Evolutionary conservation across 169 alveolate genomes (phyloP).

Genomic region (Cryptosporidium ryanae): DNA sequence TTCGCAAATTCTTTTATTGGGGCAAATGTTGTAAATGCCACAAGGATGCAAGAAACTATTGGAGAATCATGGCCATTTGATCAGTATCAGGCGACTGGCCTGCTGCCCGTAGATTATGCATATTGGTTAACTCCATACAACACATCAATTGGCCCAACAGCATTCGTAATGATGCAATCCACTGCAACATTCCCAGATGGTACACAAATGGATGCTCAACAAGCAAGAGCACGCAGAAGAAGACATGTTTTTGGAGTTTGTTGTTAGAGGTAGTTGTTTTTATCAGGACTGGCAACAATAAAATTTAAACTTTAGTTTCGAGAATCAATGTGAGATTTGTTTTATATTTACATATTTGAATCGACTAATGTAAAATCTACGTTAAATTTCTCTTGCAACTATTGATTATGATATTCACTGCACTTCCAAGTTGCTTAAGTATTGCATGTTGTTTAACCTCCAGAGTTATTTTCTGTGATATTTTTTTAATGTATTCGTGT

Average conservation of each 20-base stretch:
- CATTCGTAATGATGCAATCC: slow-evolving; percentile 76
- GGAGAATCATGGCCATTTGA: slow-evolving; percentile 77
- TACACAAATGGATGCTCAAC: slow-evolving; percentile 76
- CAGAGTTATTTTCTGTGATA: slow-evolving; percentile 45
- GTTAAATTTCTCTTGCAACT: slow-evolving; percentile 28
- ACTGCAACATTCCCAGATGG: slow-evolving; percentile 77
- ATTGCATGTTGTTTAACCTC: slow-evolving; percentile 52
- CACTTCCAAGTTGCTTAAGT: slow-evolving; percentile 23
- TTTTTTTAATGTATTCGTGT: slow-evolving; percentile 25
- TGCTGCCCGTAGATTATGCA: slow-evolving; percentile 75
- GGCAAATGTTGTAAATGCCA: slow-evolving; percentile 71
- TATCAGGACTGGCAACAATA: not conserved
- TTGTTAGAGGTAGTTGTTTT: slow-evolving; percentile 12
- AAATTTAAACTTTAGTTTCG: not conserved
- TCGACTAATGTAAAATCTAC: not conserved
- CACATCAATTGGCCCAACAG: slow-evolving; percentile 75
- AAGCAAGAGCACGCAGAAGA: slow-evolving; percentile 75
- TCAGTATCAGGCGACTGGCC: slow-evolving; percentile 73
- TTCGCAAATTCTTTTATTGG: slow-evolving; percentile 72
- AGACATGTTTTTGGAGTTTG: slow-evolving; percentile 71
- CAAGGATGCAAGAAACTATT: slow-evolving; percentile 71
- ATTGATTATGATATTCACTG: slow-evolving; percentile 16
- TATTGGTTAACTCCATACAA: slow-evolving; percentile 73
- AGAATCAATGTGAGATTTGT: not conserved
- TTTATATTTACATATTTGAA: not conserved